Evolutionary conservation across 306 rosid species (phyloP), one percentile per base, ranked within the genome.

Genomic region (Canavalia gladiata): DNA sequence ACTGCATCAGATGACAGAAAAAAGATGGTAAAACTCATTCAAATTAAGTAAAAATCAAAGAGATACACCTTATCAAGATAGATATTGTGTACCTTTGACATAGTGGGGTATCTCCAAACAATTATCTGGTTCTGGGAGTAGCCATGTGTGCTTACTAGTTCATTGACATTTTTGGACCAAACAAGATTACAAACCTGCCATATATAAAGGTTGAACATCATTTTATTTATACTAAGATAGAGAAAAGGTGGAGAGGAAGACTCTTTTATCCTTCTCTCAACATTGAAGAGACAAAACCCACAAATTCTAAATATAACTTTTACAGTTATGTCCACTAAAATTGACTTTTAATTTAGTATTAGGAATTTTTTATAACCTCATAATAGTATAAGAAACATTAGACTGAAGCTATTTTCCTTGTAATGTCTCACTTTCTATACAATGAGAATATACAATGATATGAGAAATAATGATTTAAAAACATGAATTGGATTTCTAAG

Each of bases 131-230:
- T 96, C 87, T 96, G 99, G 68, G 99, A 96, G 87, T 92, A 96
- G 34, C 98, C 98, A 69, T 96, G 99, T 7, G 99, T 96, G 92
- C 99, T 96, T 34, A 96, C 99, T 25, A 93, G 90, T 84, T 96
- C 99, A 69, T 93, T 96, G 76, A 96, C 99, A 86, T 96, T 93
- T 91, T 93, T 96, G 51, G 99, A 96, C 99, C 99, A 96, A 55
- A 89, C 99, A 68, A 96, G 98, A 84, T 93, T 96, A 89, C 99
- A 96, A 25, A 96, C 99, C 99, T 96, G 85, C 76, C 88, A 72
- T 52, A 81, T 74, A 63, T 52, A 62, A 74, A 39, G 75, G 85
- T 46, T 66, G 47, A 68, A 72, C 41, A 75, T 18, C 80, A 58
- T 68, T 75, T 64, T 52, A 47, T 64, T 78, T 47, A 74, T 55